phyloP scores from a whole-genome alignment of 2,329 filamentous ascomycete genomes.

The Ophiocordyceps camponoti-saundersi region DNA sequence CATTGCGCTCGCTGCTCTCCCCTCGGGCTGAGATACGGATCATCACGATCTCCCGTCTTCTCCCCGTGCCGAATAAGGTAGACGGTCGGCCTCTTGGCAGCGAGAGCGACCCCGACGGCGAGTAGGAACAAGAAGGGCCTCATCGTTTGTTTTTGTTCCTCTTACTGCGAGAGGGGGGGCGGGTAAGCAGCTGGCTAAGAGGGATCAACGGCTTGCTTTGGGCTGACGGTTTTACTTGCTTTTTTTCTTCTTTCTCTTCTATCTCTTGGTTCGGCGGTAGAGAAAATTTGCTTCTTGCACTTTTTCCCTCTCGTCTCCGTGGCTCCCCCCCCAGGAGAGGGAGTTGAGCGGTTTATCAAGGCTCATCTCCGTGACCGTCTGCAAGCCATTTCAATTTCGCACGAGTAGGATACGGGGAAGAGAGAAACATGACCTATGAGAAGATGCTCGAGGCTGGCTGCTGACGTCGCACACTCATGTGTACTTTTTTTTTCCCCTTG shows the following conservation, averaged over 20 bases:
- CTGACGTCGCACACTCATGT: neutral
- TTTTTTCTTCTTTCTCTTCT: too few species aligned
- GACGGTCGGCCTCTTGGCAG: conserved; percentile 25
- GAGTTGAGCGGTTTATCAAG: neutral
- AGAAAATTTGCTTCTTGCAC: neutral
- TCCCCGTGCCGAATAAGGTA: conserved; percentile 50
- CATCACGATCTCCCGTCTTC: conserved; percentile 33
- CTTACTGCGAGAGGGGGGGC: too few species aligned
- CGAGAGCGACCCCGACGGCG: conserved; percentile 5
- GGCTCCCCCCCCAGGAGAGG: neutral
- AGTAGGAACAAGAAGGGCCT: conserved; percentile 3
- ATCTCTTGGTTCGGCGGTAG: too few species aligned
- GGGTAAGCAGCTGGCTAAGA: too few species aligned
- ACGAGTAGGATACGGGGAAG: neutral
- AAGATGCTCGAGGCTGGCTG: neutral
- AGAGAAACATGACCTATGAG: conserved; percentile 1
- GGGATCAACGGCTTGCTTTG: too few species aligned
- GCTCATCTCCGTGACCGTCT: neutral
- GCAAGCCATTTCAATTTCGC: neutral
- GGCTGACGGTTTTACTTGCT: too few species aligned
- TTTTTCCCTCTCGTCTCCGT: neutral
- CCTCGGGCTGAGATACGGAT: conserved; percentile 26
- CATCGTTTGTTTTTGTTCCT: neutral
- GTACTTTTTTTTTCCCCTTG: neutral
- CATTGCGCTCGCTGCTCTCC: conserved; percentile 42